A percentile compares a stretch with the other conserved stretches of the same genome.
Evolutionary conservation across 108 stramenopile species (phyloP).

Genomic region (Cylindrotheca fusiformis): DNA sequence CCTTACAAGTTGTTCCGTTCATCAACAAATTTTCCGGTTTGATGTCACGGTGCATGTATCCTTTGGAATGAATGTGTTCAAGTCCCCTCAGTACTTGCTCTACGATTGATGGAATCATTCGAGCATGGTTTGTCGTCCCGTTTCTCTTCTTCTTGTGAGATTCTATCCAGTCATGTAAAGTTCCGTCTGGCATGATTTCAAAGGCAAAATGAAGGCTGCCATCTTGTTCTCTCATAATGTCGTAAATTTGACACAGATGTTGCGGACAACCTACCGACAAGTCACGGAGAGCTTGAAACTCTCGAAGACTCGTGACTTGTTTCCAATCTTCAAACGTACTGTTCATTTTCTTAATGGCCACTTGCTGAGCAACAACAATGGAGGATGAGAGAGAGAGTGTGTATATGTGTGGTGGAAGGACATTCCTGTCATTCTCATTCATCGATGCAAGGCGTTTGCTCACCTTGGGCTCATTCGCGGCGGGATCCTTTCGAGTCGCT

Average conservation of each 20-base stretch:
- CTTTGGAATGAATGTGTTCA: conserved; percentile 84
- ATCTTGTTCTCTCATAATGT: conserved; percentile 91
- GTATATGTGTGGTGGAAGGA: not conserved
- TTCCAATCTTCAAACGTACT: conserved; percentile 77
- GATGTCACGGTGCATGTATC: conserved; percentile 93
- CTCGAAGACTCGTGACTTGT: conserved; percentile 82
- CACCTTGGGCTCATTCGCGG: conserved; percentile 47
- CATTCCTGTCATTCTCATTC: not conserved
- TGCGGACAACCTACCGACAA: conserved; percentile 22
- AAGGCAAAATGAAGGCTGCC: conserved; percentile 90
- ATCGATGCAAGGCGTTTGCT: not conserved
- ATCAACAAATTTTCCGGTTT: conserved; percentile 95
- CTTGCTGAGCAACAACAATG: not conserved
- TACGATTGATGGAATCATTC: conserved; percentile 73
- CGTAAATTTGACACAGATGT: conserved; percentile 85
- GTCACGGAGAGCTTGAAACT: conserved; percentile 76
- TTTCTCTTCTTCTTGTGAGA: conserved; percentile 1
- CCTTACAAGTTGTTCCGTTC: conserved; percentile 69
- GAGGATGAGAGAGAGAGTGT: not conserved
- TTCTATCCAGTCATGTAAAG: conserved; percentile 85
- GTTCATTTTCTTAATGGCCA: conserved; percentile 73
- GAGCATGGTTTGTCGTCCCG: conserved; percentile 18
- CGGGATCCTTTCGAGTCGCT: conserved; percentile 50
- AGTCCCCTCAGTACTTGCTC: conserved; percentile 88
- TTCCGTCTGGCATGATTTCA: conserved; percentile 94